Conservation (phyloP, 2,329 filamentous ascomycete genomes). For the Ascochyta lentis region DNA sequence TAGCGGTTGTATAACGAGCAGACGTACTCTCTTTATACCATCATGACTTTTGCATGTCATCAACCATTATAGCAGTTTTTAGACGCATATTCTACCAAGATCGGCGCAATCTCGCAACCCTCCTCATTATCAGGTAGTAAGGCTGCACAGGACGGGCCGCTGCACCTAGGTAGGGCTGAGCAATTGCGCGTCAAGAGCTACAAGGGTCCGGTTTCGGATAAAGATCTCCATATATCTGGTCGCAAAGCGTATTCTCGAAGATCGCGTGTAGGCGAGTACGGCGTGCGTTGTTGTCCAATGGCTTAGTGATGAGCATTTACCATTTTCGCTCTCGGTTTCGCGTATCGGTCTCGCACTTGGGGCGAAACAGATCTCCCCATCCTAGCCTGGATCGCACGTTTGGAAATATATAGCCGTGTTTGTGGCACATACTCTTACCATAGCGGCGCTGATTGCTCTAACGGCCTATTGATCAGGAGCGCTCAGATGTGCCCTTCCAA, state of each 20-base stretch:
- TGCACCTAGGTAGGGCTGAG: background rate
- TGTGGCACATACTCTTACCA: background rate
- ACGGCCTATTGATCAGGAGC: too few species aligned
- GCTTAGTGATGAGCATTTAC: background rate
- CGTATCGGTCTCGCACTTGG: slow-evolving; percentile 1
- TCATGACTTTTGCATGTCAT: background rate
- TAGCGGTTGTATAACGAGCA: background rate
- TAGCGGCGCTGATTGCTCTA: too few species aligned
- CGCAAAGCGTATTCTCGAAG: background rate
- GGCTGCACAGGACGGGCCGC: background rate
- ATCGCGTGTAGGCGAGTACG: background rate
- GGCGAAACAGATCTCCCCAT: background rate
- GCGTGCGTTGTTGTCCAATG: background rate
- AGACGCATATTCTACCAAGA: too few species aligned
- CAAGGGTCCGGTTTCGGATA: slow-evolving; percentile 2
- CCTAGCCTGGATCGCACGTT: background rate
- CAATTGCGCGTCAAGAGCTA: slow-evolving; percentile 3
- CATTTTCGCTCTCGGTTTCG: slow-evolving; percentile 6
- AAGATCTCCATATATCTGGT: background rate
- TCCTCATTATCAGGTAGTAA: background rate
- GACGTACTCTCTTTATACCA: background rate
- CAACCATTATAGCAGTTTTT: background rate
- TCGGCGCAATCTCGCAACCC: background rate
- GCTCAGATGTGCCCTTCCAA: too few species aligned
- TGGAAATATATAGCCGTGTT: background rate